Evolutionary conservation across 768 basidiomycete species (phyloP).

Genomic region (Artomyces pyxidatus): DNA sequence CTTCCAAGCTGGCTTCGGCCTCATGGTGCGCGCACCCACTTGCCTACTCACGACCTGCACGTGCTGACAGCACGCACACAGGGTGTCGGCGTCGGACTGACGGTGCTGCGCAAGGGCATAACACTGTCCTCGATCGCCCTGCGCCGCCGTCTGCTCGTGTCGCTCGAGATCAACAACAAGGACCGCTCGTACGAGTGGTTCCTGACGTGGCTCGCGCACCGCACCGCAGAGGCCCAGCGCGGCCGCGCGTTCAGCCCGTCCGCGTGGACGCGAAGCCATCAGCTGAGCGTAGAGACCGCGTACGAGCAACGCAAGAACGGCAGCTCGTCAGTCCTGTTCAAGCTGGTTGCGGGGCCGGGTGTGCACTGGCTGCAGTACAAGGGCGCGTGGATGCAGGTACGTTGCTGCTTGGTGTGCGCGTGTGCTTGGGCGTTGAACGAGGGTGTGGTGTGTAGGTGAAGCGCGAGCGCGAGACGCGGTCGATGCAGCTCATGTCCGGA

Average conservation of each 20-base stretch:
- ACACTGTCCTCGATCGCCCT: slow-evolving; percentile 66
- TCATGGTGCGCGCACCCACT: slow-evolving; percentile 59
- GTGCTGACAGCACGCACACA: slow-evolving; percentile 24
- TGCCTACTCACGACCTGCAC: background rate
- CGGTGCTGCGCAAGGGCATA: slow-evolving; percentile 61
- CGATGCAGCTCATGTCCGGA: slow-evolving; percentile 87
- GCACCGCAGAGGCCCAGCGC: slow-evolving; percentile 33
- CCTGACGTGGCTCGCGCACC: slow-evolving; percentile 88
- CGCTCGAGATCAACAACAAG: slow-evolving; percentile 93
- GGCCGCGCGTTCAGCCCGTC: slow-evolving; percentile 15
- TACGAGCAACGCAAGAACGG: slow-evolving; percentile 88
- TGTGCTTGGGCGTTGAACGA: background rate
- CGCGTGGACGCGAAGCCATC: slow-evolving; percentile 71
- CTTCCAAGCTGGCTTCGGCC: slow-evolving; percentile 95
- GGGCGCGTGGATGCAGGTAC: slow-evolving; percentile 93
- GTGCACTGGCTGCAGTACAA: slow-evolving; percentile 87
- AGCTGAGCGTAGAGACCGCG: slow-evolving; percentile 90
- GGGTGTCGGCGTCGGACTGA: slow-evolving; percentile 87
- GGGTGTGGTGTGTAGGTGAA: slow-evolving; percentile 54
- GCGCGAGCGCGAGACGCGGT: slow-evolving; percentile 88
- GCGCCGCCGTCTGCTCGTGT: slow-evolving; percentile 85
- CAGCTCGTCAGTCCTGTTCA: slow-evolving; percentile 82
- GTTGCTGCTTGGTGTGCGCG: slow-evolving; percentile 4
- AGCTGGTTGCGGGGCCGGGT: slow-evolving; percentile 92
- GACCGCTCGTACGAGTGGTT: slow-evolving; percentile 97